phyloP scores from a whole-genome alignment of 148 eudicot species.

The Drosera capensis region DNA sequence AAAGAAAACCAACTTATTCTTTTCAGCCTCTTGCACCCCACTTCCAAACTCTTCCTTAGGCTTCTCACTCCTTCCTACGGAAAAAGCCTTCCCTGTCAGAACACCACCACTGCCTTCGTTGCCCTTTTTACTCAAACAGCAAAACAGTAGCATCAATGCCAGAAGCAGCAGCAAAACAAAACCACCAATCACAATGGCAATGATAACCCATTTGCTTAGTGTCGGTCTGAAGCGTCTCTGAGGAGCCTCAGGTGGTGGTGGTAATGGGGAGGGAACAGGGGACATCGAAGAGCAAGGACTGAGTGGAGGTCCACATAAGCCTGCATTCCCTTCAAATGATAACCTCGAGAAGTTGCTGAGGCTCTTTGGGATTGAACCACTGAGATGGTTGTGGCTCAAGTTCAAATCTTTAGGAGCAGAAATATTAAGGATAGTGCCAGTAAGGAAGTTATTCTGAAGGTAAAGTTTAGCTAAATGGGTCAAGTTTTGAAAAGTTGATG shows the following conservation, averaged over 20 bases:
- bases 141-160: constrained; percentile 17
- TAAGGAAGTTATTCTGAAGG: constrained; percentile 62
- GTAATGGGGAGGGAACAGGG: constrained; percentile 36
- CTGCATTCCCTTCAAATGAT: constrained; percentile 54
- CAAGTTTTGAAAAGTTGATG: constrained; percentile 42
- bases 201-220: constrained; percentile 30
- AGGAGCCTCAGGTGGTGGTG: constrained; percentile 20
- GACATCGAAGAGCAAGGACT: constrained; percentile 26
- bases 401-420: constrained; percentile 28
- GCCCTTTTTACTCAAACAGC: constrained; percentile 35
- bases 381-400: constrained; percentile 57
- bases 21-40: constrained; percentile 65
- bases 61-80: constrained; percentile 35
- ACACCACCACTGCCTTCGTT: constrained; percentile 15
- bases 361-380: constrained; percentile 59
- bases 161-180: constrained; percentile 23
- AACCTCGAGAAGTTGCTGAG: constrained; percentile 48
- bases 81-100: constrained; percentile 28
- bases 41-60: constrained; percentile 62
- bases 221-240: constrained; percentile 17
- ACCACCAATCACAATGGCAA: constrained; percentile 40
- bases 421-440: constrained; percentile 49
- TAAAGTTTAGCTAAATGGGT: constrained; percentile 35
- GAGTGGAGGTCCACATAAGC: constrained; percentile 64
- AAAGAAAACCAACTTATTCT: constrained; percentile 73